Conservation (phyloP, 2,329 filamentous ascomycete genomes). For the Arachnopeziza araneosa region DNA sequence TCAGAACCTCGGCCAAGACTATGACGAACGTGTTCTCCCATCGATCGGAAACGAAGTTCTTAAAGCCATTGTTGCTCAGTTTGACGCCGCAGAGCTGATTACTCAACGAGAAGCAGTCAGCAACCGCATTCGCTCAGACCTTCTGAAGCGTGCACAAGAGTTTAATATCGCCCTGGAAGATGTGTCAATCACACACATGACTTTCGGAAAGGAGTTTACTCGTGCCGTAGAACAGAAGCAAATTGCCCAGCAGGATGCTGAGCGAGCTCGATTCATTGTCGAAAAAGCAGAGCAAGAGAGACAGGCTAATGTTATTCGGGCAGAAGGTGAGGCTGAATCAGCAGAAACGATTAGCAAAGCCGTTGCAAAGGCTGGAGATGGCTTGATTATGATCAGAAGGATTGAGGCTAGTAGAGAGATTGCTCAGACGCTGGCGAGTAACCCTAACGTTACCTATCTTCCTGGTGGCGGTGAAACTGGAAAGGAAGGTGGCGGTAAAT, state of each 20-base stretch:
- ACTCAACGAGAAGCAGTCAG: conserved; percentile 97
- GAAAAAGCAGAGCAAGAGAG: conserved; percentile 98
- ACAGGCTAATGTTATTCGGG: conserved; percentile 96
- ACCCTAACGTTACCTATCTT: conserved; percentile 94
- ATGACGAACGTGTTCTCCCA: conserved; percentile 96
- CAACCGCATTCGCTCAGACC: conserved; percentile 86
- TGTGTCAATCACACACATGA: conserved; percentile 99
- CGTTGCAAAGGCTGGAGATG: conserved; percentile 88
- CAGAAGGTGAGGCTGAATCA: conserved; percentile 95
- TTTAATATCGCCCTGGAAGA: conserved; percentile 99
- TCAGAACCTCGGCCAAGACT: conserved; percentile 96
- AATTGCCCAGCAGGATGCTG: conserved; percentile 98
- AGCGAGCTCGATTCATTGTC: conserved; percentile 95
- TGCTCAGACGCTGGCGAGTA: conserved; percentile 78
- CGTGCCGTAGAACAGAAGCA: conserved; percentile 99
- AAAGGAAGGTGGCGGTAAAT: conserved; percentile 45
- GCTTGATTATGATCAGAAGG: conserved; percentile 89
- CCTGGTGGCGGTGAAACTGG: conserved; percentile 68
- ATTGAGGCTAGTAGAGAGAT: conserved; percentile 97
- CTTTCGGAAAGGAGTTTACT: conserved; percentile 98
- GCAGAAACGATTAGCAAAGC: conserved; percentile 94
- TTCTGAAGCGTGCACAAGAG: conserved; percentile 86
- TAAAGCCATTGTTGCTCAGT: conserved; percentile 97
- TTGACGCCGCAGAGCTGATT: conserved; percentile 97
- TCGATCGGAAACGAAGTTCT: conserved; percentile 99